Percentiles rank a stretch among this genome's conserved stretches.
Conservation (phyloP, 352 stramenopile genomes). For the Phytopythium ostracodes region DNA sequence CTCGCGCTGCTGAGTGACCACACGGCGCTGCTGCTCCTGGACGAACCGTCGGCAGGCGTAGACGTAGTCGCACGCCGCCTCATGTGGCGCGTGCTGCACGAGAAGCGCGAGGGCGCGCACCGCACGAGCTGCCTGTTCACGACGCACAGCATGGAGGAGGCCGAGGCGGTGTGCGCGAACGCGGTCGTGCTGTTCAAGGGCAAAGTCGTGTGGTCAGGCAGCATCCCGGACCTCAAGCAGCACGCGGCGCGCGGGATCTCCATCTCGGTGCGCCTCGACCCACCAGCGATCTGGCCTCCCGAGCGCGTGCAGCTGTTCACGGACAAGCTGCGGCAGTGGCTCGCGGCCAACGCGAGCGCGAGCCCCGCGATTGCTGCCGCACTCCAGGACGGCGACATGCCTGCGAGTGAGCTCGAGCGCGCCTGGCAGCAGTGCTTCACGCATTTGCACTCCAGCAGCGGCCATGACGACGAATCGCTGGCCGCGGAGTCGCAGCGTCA, state of each 20-base stretch:
- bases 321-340: slow-evolving; percentile 28
- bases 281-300: slow-evolving; percentile 28
- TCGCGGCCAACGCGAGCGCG: slow-evolving; percentile 15
- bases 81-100: slow-evolving; percentile 76
- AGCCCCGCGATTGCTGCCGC: slow-evolving; percentile 6
- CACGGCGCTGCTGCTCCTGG: slow-evolving; percentile 61
- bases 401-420: slow-evolving; percentile 34
- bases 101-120: slow-evolving; percentile 42
- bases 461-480: slow-evolving; percentile 10
- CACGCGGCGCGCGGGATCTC: slow-evolving; percentile 59
- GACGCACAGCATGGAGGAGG: slow-evolving; percentile 85
- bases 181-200: slow-evolving; percentile 75
- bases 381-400: slow-evolving; percentile 24
- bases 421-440: slow-evolving; percentile 50
- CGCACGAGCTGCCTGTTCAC: slow-evolving; percentile 75
- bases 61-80: slow-evolving; percentile 74
- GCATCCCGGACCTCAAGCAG: slow-evolving; percentile 79
- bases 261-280: slow-evolving; percentile 64
- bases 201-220: slow-evolving; percentile 67
- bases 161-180: slow-evolving; percentile 78
- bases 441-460: slow-evolving; percentile 18
- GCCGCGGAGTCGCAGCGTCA: slow-evolving; percentile 13
- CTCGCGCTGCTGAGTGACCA: slow-evolving; percentile 65
- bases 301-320: slow-evolving; percentile 40
- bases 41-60: slow-evolving; percentile 78